These are phyloP conservation scores for Saxophila tyrrhenica DNA, from an alignment of 495 filamentous ascomycete genomes.

Conservation along the genomic window DNA sequence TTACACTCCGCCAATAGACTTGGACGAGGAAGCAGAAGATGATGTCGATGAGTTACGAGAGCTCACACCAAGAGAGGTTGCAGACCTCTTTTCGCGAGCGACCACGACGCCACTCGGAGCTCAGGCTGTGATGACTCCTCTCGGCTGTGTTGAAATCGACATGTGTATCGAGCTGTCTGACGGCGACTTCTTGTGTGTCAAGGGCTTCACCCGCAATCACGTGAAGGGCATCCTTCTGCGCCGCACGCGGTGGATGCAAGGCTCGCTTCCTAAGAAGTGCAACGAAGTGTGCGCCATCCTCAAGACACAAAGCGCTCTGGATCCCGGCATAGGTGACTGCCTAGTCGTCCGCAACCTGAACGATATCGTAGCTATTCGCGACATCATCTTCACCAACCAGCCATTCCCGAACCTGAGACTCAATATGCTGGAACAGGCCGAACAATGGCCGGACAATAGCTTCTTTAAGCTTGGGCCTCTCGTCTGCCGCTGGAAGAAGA, in stretches of 20 bases:
- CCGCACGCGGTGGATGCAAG: slow-evolving; percentile 12
- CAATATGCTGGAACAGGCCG: neutral
- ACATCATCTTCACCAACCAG: slow-evolving; percentile 41
- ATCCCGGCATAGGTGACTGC: slow-evolving; percentile 28
- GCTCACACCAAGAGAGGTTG: neutral
- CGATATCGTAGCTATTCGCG: slow-evolving; percentile 29
- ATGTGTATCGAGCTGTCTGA: slow-evolving; percentile 5
- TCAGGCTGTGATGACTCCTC: neutral
- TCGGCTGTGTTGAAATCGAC: neutral
- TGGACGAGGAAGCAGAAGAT: slow-evolving; percentile 39
- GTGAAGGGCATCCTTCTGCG: slow-evolving; percentile 21
- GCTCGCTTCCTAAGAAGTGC: slow-evolving; percentile 14
- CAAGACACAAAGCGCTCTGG: slow-evolving; percentile 30
- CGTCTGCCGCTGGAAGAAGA: neutral
- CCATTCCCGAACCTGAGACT: neutral
- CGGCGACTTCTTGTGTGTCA: slow-evolving; percentile 22
- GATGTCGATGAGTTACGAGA: slow-evolving; percentile 40
- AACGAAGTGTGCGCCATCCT: slow-evolving; percentile 43
- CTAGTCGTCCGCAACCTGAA: slow-evolving; percentile 33
- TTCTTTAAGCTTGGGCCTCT: neutral
- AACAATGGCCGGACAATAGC: neutral
- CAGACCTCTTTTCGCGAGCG: neutral
- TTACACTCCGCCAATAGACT: slow-evolving; percentile 33
- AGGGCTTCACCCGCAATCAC: slow-evolving; percentile 12
- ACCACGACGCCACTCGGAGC: neutral